Percentiles rank a stretch among this genome's conserved stretches.
Conservation (phyloP, 345 rosid genomes). For the sweet orange (Citrus sinensis) region DNA sequence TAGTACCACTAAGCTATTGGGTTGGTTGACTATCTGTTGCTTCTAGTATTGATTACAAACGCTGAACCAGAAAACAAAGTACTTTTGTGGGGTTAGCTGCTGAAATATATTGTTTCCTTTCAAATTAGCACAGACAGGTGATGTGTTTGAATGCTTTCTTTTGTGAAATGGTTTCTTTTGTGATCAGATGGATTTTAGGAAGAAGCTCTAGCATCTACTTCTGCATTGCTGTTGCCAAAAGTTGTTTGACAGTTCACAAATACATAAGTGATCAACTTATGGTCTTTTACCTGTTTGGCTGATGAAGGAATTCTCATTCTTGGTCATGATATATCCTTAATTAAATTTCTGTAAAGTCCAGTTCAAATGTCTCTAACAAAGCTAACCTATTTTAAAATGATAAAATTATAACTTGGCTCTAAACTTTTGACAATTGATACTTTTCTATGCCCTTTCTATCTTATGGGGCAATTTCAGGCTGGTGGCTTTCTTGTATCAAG, state of each 20-base stretch:
- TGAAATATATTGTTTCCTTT: background rate
- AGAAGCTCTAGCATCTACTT: background rate
- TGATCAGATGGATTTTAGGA: background rate
- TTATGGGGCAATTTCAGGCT: slow-evolving; percentile 49
- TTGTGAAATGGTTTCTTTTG: background rate
- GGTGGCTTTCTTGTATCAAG: slow-evolving; percentile 77
- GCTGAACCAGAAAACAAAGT: background rate
- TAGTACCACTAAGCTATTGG: background rate
- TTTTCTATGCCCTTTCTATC: background rate
- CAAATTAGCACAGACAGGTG: background rate
- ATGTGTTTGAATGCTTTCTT: background rate
- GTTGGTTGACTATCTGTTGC: background rate
- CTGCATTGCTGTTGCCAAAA: background rate
- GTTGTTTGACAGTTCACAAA: background rate
- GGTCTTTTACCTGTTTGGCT: background rate
- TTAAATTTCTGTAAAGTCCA: background rate
- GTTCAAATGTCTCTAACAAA: background rate
- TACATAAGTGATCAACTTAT: background rate
- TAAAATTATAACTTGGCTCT: background rate
- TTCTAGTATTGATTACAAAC: background rate
- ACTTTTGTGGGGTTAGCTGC: background rate
- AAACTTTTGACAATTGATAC: background rate
- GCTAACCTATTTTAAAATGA: background rate
- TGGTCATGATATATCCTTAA: background rate
- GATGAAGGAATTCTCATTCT: background rate